Base-by-base conservation (phyloP, 2,329 filamentous ascomycete genomes). In the Aureobasidium sp. region DNA sequence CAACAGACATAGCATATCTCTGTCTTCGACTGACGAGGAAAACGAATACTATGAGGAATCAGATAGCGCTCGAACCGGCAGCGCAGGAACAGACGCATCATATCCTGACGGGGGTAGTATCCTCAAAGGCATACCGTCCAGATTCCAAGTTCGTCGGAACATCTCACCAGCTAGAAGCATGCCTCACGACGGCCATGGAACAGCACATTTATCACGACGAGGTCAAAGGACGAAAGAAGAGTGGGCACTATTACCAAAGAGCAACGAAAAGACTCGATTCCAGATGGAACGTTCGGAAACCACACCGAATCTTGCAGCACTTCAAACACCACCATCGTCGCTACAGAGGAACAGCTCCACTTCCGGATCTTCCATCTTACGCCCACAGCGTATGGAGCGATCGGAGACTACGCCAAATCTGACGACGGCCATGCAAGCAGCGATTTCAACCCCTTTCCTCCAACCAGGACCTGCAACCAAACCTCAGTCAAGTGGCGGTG, bases 41-140 rank as follows among this genome's bases (percentile, higher is more conserved):
- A 50, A 57, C 29, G 62, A 59, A 2, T 48, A 57, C 3, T 57
- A 62, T 41, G 61, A 64, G 29, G 25, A 29, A 30, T 58, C 62
- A 9, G 61, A 68, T 14, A 51, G 50, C 32, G 62, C 61, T 25
- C 66, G 63, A 14, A 65, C 63, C 21, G 44, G 66, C 42, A 64
- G 51, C 54, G 68, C 58, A 63, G 59, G 29, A 39, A 63, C 29
- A 65, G 68, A 69, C 47, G 66, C 68, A 51, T 69, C 64, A 45
- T 73, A 70, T 62, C 71, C 72, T 3, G 68, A 71, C 59, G 71
- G 71, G 53, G 68, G 68, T 45, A 71, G 70, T 13, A 71, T 74
- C 50, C 54, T 67, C 16, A 67, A 64, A 59, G 72, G 72, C 39
- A 74, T 71, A 44, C 72, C 73, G 25, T 72, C 70, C 14, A 68